Base-by-base conservation (phyloP, 495 filamentous ascomycete genomes). In the Xylaria scruposa region DNA sequence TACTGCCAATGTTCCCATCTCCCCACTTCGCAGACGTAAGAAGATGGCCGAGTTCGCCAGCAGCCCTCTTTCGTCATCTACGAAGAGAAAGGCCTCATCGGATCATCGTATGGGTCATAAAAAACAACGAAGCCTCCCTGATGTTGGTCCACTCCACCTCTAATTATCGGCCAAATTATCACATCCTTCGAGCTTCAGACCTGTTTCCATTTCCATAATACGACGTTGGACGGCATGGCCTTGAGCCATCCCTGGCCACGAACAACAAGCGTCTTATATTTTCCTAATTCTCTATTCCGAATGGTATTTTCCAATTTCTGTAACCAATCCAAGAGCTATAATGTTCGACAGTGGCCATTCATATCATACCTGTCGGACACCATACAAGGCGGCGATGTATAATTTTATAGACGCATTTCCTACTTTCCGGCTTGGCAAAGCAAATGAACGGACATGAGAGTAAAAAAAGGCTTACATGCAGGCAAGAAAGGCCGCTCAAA, bases 1-100 rank as follows among this genome's bases (percentile, higher is more conserved):
- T 74, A 83, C 86, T 63, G 87, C 86, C 58, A 84, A 85, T n/a
- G 79, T 84, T 4, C 86, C 87, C 56, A 87, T 89, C 69, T 88
- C 87, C 4, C 86, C 87, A 4, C 76, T 83, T 59, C 83, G 87
- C 31, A 83, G 84, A 66, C 83, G 84, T 40, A 88, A 86, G 77
- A 72, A 79, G 66, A 68, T 80, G 70, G 73, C 79, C 9, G 75
- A 79, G 21, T 77, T 81, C 24, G 76, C 78, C 29, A 80, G 78
- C 64, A 84, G 82, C 70, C 83, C 85, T 44, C 79, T 83, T 36
- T 78, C 81, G 17, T 68, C 77, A 17, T 67, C 75, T 13, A 79
- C 80, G 67, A 89, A 88, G 83, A 82, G 86, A 38, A 88, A 87
- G 73, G 83, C 84, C 59, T 75, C 84, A 26, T 75, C 76, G 47